These are phyloP conservation scores for Gloeopeniophorella convolvens DNA, from an alignment of 768 basidiomycete species.

Conservation along the genomic window DNA sequence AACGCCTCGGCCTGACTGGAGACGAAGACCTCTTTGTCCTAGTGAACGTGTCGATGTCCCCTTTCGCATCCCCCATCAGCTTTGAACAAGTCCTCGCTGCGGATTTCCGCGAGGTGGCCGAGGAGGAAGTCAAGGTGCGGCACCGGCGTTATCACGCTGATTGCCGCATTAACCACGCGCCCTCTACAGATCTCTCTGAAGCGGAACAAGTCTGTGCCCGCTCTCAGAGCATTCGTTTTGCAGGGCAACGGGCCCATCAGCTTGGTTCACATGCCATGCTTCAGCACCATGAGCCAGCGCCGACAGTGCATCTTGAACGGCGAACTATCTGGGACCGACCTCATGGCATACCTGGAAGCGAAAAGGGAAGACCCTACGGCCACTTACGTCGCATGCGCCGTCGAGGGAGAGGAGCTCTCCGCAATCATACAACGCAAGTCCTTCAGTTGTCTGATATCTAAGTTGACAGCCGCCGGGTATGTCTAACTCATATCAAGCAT, in stretches of 20 bases:
- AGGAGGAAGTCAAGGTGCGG: slow-evolving; percentile 32
- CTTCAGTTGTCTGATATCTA: slow-evolving; percentile 10
- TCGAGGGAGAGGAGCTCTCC: slow-evolving; percentile 15
- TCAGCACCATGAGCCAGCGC: slow-evolving; percentile 33
- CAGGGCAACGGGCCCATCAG: slow-evolving; percentile 31
- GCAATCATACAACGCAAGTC: slow-evolving; percentile 8
- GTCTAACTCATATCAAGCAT: not conserved
- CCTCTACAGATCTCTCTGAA: slow-evolving; percentile 17
- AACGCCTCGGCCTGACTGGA: slow-evolving; percentile 29
- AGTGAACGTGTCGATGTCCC: slow-evolving; percentile 36
- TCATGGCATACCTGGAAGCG: slow-evolving; percentile 18
- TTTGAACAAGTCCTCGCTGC: slow-evolving; percentile 30
- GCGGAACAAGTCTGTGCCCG: slow-evolving; percentile 31
- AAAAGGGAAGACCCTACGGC: slow-evolving; percentile 17
- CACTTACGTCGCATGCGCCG: slow-evolving; percentile 22
- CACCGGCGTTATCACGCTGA: not conserved
- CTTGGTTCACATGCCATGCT: slow-evolving; percentile 32
- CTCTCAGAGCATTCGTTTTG: slow-evolving; percentile 32
- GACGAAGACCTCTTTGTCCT: slow-evolving; percentile 33
- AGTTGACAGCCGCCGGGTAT: slow-evolving; percentile 15
- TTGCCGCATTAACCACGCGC: not conserved
- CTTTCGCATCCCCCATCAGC: slow-evolving; percentile 26
- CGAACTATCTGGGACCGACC: slow-evolving; percentile 22
- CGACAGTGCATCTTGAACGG: slow-evolving; percentile 34
- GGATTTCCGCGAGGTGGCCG: slow-evolving; percentile 28